Evolutionary conservation across 139 green algal genomes (phyloP), one percentile per base, ranked within the genome.

Genomic region (Micromonas pusilla): DNA sequence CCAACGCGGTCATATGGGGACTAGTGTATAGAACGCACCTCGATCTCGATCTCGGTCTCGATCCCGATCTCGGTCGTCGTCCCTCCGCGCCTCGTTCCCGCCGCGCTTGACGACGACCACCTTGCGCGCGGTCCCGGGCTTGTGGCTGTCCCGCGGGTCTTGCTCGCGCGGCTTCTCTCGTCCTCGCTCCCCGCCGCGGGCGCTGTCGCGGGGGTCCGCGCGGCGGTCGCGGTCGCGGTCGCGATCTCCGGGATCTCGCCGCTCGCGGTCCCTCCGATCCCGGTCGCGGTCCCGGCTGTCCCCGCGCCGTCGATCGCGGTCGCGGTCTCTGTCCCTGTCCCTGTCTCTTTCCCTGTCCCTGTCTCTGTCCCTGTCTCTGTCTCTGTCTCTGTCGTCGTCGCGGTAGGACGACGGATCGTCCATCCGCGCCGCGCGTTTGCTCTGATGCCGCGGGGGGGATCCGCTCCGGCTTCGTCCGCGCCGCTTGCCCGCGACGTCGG

Each of bases 271-370:
- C 25, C 66, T 21, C 34, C 52, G 2, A 26, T 63, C 28, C 36
- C 70, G 37, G 37, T 67, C 45, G 38, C 65, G 66, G 37, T 39
- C 54, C 45, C 30, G 21, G 2, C 23, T 4, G 32, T 64, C 64
- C 28, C 77, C 32, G 33, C 70, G 66, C 2, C 72, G 26, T 53
- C 77, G 37, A 6, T 16, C 45, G 45, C 45, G 9, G 45, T 16
- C 45, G 45, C 67, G 67, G 25, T 75, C 33, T 28, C 67, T 13
- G 33, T 77, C 72, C 31, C 70, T 77, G 21, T 77, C 77, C 67
- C 72, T 71, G 60, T 82, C 30, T 64, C 80, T 77, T 60, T 85
- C 9, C 53, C 38, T 28, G 52, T 71, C 34, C 16, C 72, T 76
- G 30, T 79, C 33, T 28, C 54, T 36, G 30, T 74, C 52, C 38